phyloP scores from a whole-genome alignment of 495 filamentous ascomycete species.

The Aspergillus ostianus region DNA sequence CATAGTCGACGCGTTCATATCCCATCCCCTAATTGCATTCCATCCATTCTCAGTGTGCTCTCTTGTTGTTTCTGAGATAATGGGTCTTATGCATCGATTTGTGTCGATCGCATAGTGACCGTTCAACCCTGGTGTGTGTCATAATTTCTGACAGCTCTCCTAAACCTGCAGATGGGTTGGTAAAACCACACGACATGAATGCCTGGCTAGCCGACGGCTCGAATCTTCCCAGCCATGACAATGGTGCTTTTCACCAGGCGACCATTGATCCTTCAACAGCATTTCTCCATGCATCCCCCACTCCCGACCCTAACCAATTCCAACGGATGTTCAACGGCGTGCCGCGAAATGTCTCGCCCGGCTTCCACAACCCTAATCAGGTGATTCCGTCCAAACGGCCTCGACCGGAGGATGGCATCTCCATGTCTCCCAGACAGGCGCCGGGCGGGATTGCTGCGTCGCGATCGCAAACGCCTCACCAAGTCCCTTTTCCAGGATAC shows the following conservation, averaged over 20 bases:
- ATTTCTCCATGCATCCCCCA: slow-evolving; percentile 50
- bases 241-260: slow-evolving; percentile 66
- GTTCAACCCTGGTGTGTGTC: slow-evolving; percentile 15
- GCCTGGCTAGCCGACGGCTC: slow-evolving; percentile 79
- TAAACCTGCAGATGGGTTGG: slow-evolving; percentile 54
- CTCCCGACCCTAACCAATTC: slow-evolving; percentile 58
- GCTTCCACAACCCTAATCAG: slow-evolving; percentile 70
- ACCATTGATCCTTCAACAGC: slow-evolving; percentile 55
- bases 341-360: slow-evolving; percentile 76
- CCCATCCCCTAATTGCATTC: slow-evolving; percentile 8
- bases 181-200: slow-evolving; percentile 66
- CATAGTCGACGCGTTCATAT: slow-evolving; percentile 38
- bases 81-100: slow-evolving; percentile 8
- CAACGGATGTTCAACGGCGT: slow-evolving; percentile 81
- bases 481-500: slow-evolving; percentile 63
- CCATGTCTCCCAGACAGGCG: slow-evolving; percentile 75
- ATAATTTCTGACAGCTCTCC: slow-evolving; percentile 25
- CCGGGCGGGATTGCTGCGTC: slow-evolving; percentile 74
- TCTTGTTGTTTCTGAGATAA: slow-evolving; percentile 8
- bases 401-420: slow-evolving; percentile 80
- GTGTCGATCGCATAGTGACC: slow-evolving; percentile 18
- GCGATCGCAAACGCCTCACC: slow-evolving; percentile 89
- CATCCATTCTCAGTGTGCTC: slow-evolving; percentile 3
- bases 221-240: slow-evolving; percentile 68
- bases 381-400: slow-evolving; percentile 87